Evolutionary conservation across 345 rosid species (phyloP), one percentile per base, ranked within the genome.

Genomic region (Citrus maxima): DNA sequence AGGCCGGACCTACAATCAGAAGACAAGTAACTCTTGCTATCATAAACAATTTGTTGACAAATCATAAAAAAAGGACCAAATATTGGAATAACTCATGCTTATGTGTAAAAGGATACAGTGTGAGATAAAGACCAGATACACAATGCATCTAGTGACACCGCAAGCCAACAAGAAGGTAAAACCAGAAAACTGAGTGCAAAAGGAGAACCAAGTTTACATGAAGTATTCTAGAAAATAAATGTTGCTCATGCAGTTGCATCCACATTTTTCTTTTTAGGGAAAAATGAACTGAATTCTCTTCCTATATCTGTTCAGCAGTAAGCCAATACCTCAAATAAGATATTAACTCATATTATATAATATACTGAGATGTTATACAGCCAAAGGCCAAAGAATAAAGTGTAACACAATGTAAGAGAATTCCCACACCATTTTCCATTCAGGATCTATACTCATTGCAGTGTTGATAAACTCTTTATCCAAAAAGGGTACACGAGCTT

Each of bases 401-500:
- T 22, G 73, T 22, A 72, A 37, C 10, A 37, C 19, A 37, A 49
- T 22, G 28, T n/a, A 67, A 24, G 67, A 78, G 63, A 79, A 55
- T 27, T 55, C 37, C 56, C 76, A 14, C 88, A 93, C 97, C 97
- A 93, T 90, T 80, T 93, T 93, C 95, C 91, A 93, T 67, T 93
- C 93, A 19, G 97, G 97, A 81, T 93, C 92, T 27, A 91, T 88
- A 85, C 89, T 89, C 97, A 93, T 93, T 6, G 97, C 92, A 42
- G 83, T 64, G 63, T 85, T 63, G 74, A 93, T 82, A 75, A 93
- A 93, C 63, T 87, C 95, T 86, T 90, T 91, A 82, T 93, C 95
- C 35, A 93, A 81, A 82, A 93, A 93, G 82, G 97, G 97, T 46
- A 93, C 95, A 82, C 97, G 95, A 83, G 95, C 97, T 87, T 93